phyloP scores from a whole-genome alignment of 345 rosid genomes.

The Diplotaxis tenuifolia region DNA sequence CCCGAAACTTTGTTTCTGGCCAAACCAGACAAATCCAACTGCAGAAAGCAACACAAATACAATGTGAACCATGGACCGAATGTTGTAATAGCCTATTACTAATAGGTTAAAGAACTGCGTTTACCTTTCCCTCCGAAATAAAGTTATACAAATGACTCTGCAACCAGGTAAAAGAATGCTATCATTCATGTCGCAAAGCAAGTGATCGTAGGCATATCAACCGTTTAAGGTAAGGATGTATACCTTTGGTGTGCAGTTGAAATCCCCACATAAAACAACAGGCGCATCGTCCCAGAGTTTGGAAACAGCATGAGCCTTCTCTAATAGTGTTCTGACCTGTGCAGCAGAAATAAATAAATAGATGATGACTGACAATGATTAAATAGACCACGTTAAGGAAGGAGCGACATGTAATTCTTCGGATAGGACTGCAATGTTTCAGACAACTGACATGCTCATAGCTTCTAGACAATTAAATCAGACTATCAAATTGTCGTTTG shows the following conservation, averaged over 20 bases:
- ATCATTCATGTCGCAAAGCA: conserved; percentile 13
- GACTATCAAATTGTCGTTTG: not conserved
- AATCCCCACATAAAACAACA: conserved; percentile 92
- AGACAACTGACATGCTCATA: conserved; percentile 1
- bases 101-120: conserved; percentile 7
- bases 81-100: no score
- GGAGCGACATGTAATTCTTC: not conserved
- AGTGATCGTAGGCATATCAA: not conserved
- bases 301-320: conserved; percentile 73
- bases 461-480: not conserved
- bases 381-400: conserved; percentile 3
- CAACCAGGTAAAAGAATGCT: conserved; percentile 34
- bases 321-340: conserved; percentile 79
- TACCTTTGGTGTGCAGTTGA: conserved; percentile 94
- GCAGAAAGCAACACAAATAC: conserved; percentile 26
- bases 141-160: conserved; percentile 97
- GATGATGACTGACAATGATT: not conserved
- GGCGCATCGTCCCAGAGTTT: conserved; percentile 82
- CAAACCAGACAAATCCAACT: conserved; percentile 71
- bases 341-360: conserved; percentile 13
- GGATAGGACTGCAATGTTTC: conserved; percentile 11
- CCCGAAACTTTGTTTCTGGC: conserved; percentile 88
- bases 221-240: conserved; percentile 14
- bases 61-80: conserved; percentile 12
- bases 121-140: conserved; percentile 79